Evolutionary conservation across 768 basidiomycete genomes (phyloP), one percentile per base, ranked within the genome.

Genomic region (Mycena albidolilacea): DNA sequence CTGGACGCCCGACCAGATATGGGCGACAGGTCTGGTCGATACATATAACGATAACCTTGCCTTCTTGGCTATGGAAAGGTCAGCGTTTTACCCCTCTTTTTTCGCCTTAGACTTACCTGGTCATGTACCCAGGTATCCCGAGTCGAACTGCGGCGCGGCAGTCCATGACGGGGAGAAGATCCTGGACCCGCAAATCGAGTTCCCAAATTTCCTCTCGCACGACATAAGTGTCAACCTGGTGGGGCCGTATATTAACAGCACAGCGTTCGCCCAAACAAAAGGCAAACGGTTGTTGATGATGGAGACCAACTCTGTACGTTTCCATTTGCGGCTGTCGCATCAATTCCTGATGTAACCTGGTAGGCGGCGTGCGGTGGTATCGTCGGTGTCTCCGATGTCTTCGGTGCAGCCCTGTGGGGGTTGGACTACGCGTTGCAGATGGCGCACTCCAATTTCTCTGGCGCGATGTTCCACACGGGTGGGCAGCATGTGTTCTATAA

Each of bases 351-450:
- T 30, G 41, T 37, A 15, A 21, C 54, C 88, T 88, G 30, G 76
- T 84, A 86, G 10, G 88, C 87, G 0, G 84, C 84, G 52, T 90
- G 89, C 78, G 87, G 87, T 71, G 89, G 89, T 19, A 88, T 89
- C 75, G 78, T 84, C 9, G 88, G 89, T 1, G 76, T 89, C 63
- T 85, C 84, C 48, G 87, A 89, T 74, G 83, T 82, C 48, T 90
- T 89, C 66, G 87, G 84, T 3, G 85, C 85, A 2, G 83, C 87
- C 19, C 80, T 89, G 35, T 90, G 89, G 89, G 87, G 78, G 41
- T 76, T 87, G 54, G 88, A 90, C 76, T 87, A 84, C 75, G 85
- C 85, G 5, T 72, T 90, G 48, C 84, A 86, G 75, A 83, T 89
- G 84, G 88, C 86, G 21, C 83, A 82, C 43, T 80, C 78, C 66